Evolutionary conservation across 2,329 filamentous ascomycete species (phyloP), one percentile per base, ranked within the genome.

Genomic region (Exserohilum rostratum): DNA sequence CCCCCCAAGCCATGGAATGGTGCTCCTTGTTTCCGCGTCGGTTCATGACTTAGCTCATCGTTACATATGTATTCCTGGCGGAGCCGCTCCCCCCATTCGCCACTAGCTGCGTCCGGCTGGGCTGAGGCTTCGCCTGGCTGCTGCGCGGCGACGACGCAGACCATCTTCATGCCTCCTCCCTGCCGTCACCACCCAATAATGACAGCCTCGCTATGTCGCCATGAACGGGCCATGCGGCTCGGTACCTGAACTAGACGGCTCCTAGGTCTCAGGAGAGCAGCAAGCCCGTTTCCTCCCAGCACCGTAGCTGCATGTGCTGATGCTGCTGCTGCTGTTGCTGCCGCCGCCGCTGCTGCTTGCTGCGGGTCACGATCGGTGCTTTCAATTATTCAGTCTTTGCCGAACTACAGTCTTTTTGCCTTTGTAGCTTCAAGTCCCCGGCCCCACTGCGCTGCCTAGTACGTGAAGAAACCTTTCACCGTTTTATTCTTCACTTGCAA

Each of bases 121-220:
- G 55, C 22, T 56, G 57, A 62, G 57, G 60, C 58, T 61, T 65
- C 55, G 61, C 59, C 60, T 61, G 61, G 62, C 64, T 15, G 39
- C 65, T 15, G 39, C 65, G 66, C 57, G 60, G 61, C 58, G 57
- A 53, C 44, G 55, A 51, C 39, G 54, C 60, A 64, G 61, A 53
- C 60, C 54, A 63, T 55, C 59, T 62, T 60, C 61, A 67, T 56
- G 60, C 56, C 34, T 55, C 58, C 67, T 67, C 65, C 65, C 65
- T 71, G 69, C 67, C 68, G 62, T 62, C 50, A 63, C 58, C 48
- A 48, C 66, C 52, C 69, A 66, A 69, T 71, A 65, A 72, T 71
- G 71, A 66, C 60, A 57, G 60, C 58, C 59, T 64, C 62, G 58
- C 64, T 65, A 61, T 64, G 70, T 66, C 57, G 65, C 66, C 64